These are phyloP conservation scores for Aspergillus brasiliensis DNA, from an alignment of 2,329 filamentous ascomycete genomes.

Conservation along the genomic window DNA sequence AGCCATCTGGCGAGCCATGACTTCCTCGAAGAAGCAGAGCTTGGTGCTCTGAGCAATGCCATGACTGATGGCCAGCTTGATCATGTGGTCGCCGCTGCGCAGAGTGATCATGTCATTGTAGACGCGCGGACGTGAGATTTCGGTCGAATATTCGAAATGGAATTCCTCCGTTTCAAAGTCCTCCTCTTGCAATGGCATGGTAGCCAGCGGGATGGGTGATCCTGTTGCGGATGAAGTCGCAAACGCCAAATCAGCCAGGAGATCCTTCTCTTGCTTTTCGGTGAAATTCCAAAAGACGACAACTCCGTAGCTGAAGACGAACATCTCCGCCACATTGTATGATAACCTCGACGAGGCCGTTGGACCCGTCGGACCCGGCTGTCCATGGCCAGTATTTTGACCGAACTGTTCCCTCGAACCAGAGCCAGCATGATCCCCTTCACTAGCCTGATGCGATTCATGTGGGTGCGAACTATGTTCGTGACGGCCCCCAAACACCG, in stretches of 20 bases:
- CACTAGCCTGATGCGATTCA: constrained; percentile 15
- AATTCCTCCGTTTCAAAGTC: constrained; percentile 98
- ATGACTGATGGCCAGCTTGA: constrained; percentile 95
- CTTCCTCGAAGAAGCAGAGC: constrained; percentile 91
- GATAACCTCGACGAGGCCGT: constrained; percentile 66
- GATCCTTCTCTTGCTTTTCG: constrained; percentile 92
- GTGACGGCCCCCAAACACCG: constrained; percentile 39
- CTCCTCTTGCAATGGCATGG: constrained; percentile 77
- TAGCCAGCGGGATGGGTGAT: constrained; percentile 65
- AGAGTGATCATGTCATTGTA: constrained; percentile 99
- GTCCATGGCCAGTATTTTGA: constrained; percentile 13
- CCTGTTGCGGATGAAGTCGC: constrained; percentile 52
- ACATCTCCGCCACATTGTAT: constrained; percentile 80
- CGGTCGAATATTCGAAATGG: constrained; percentile 92
- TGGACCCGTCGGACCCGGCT: constrained; percentile 38
- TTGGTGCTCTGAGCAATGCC: constrained; percentile 98
- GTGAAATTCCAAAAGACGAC: constrained; percentile 99
- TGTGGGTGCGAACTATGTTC: constrained; percentile 19
- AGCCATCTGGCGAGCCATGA: constrained; percentile 91
- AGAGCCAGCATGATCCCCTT: constrained; percentile 29
- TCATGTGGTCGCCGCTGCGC: constrained; percentile 95
- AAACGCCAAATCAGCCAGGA: constrained; percentile 92
- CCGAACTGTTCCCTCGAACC: constrained; percentile 3
- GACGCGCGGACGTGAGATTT: constrained; percentile 83
- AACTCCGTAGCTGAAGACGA: constrained; percentile 95